phyloP scores from a whole-genome alignment of 2,329 filamentous ascomycete genomes.

The Chrysoporthe deuterocubensis region DNA sequence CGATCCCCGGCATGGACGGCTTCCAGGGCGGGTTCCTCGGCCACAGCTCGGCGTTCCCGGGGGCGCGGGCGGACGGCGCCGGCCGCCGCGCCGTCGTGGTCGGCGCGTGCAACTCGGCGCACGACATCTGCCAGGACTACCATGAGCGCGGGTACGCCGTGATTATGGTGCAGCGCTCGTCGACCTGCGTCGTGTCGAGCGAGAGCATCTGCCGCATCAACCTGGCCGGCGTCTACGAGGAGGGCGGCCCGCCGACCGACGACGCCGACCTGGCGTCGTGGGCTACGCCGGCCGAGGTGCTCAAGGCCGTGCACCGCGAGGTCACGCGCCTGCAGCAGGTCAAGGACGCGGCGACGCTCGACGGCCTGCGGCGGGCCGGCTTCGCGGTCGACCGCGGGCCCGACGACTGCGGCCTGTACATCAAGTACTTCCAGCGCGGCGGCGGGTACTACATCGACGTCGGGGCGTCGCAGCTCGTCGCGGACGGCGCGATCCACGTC shows the following conservation, averaged over 20 bases:
- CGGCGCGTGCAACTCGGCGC: conserved; percentile 70
- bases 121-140: conserved; percentile 72
- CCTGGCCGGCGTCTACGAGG: conserved; percentile 55
- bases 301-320: conserved; percentile 60
- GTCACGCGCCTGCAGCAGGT: conserved; percentile 40
- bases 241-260: conserved; percentile 62
- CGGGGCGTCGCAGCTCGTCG: conserved; percentile 64
- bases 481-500: conserved; percentile 66
- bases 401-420: conserved; percentile 58
- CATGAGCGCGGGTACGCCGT: conserved; percentile 68
- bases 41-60: conserved; percentile 65
- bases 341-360: conserved; percentile 44
- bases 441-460: conserved; percentile 76
- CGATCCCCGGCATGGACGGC: conserved; percentile 44
- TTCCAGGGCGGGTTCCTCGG: conserved; percentile 65
- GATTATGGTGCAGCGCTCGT: conserved; percentile 71
- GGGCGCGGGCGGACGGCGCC: conserved; percentile 49
- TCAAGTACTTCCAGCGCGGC: conserved; percentile 68
- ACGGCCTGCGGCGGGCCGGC: conserved; percentile 57
- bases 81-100: conserved; percentile 68
- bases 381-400: conserved; percentile 65
- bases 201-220: conserved; percentile 55
- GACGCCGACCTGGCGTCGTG: conserved; percentile 68
- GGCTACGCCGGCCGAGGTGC: conserved; percentile 60
- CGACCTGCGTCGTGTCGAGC: conserved; percentile 66